Percentiles rank a stretch among this genome's conserved stretches.
Conservation (phyloP, 2,329 filamentous ascomycete species). For the Fusarium lateritium region DNA sequence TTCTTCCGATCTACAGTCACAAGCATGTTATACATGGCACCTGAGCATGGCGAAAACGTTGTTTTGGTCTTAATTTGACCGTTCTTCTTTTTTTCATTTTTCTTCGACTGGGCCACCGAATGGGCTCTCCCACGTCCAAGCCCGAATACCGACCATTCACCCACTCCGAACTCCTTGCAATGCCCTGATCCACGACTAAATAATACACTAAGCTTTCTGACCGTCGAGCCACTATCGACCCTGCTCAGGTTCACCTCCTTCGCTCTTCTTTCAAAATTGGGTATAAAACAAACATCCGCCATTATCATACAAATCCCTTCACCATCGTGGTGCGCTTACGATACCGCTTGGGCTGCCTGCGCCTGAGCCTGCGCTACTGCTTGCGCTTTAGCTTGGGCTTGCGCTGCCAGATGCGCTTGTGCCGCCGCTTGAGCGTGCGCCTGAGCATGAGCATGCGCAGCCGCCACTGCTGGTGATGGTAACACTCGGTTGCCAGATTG, state of each 20-base stretch:
- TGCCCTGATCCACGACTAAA: constrained; percentile 50
- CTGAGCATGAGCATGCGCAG: constrained; percentile 48
- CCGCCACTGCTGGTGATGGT: constrained; percentile 46
- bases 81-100: constrained; percentile 43
- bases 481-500: constrained; percentile 46
- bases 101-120: constrained; percentile 46
- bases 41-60: constrained; percentile 4
- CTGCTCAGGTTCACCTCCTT: constrained; percentile 23
- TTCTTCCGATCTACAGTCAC: constrained; percentile 1
- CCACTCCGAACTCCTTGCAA: constrained; percentile 57
- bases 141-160: constrained; percentile 47
- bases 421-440: constrained; percentile 51
- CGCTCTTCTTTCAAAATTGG: constrained; percentile 39
- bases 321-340: constrained; percentile 10
- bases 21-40: constrained; percentile 7
- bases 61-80: constrained; percentile 39
- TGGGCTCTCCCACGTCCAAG: constrained; percentile 47
- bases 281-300: constrained; percentile 49
- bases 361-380: constrained; percentile 41
- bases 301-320: constrained; percentile 47
- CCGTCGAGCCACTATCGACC: constrained; percentile 11
- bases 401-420: constrained; percentile 47
- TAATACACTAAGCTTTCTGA: constrained; percentile 39
- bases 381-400: constrained; percentile 45
- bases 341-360: constrained; percentile 40